A percentile compares a stretch with the other conserved stretches of the same genome.
phyloP scores from a whole-genome alignment of 2,329 filamentous ascomycete genomes.

The Botrytis byssoidea region DNA sequence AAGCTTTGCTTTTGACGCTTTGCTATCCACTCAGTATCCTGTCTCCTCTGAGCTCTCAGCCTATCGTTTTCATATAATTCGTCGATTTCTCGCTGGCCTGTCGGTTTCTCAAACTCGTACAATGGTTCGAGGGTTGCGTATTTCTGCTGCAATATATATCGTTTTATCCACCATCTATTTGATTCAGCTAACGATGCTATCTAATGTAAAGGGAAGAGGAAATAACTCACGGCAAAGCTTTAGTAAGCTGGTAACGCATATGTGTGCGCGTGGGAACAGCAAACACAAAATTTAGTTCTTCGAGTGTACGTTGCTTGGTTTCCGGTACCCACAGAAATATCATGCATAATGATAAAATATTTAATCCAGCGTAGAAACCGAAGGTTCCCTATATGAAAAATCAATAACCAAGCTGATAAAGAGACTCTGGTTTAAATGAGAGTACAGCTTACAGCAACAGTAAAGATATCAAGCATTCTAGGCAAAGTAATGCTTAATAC shows the following conservation, averaged over 20 bases:
- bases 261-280: conserved; percentile 35
- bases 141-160: background rate
- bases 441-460: background rate
- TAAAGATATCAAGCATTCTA: conserved; percentile 29
- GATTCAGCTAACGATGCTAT: background rate
- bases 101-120: conserved; percentile 2
- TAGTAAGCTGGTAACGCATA: conserved; percentile 34
- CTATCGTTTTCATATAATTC: background rate
- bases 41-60: background rate
- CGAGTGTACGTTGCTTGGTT: conserved; percentile 50
- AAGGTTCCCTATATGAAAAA: conserved; percentile 44
- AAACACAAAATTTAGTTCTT: conserved; percentile 49
- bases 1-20: background rate
- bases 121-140: background rate
- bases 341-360: conserved; percentile 53
- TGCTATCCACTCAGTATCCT: background rate
- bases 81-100: background rate
- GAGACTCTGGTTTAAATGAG: background rate
- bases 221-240: conserved; percentile 29
- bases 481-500: conserved; percentile 56
- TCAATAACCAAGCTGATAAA: conserved; percentile 18
- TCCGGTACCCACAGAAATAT: conserved; percentile 59
- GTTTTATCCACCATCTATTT: conserved; percentile 16
- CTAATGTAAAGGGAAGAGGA: too few relatives aligned
- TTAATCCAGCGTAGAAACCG: conserved; percentile 55